phyloP scores from a whole-genome alignment of 345 rosid genomes.

The Eucalyptus erythrocorys region DNA sequence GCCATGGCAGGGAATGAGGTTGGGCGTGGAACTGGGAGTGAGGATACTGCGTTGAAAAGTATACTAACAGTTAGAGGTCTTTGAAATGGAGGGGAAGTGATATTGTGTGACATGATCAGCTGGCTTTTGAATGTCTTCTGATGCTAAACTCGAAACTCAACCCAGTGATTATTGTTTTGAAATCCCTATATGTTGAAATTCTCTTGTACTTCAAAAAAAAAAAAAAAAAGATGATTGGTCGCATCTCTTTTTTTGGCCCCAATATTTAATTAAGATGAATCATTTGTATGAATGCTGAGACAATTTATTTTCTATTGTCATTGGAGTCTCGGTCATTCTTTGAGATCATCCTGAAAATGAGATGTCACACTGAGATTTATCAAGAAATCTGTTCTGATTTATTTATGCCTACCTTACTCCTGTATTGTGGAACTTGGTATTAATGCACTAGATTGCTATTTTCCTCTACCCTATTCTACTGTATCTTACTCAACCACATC shows the following conservation, averaged over 20 bases:
- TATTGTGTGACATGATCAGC: not conserved
- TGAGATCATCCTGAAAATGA: not conserved
- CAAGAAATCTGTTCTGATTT: not conserved
- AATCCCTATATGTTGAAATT: not conserved
- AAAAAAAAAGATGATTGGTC: not conserved
- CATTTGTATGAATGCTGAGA: not conserved
- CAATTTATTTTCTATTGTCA: not conserved
- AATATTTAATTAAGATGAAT: not conserved
- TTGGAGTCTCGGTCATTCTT: not conserved
- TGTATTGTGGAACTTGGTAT: not conserved
- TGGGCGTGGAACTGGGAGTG: not conserved
- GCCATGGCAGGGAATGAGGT: not conserved
- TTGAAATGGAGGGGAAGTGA: not conserved
- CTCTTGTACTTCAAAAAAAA: not conserved
- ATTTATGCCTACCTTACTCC: not conserved
- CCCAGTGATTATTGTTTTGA: not conserved
- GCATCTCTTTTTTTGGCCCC: not conserved
- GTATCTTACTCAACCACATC: not conserved
- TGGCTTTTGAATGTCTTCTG: not conserved
- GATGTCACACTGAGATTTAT: not conserved
- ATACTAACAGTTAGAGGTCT: not conserved
- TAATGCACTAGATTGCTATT: not conserved
- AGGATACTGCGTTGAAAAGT: not conserved
- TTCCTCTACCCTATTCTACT: not conserved
- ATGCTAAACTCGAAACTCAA: not conserved